Percentiles rank a stretch among this genome's conserved stretches.
Conservation (phyloP, 2,329 filamentous ascomycete species). For the Drechslerella coelobrocha region DNA sequence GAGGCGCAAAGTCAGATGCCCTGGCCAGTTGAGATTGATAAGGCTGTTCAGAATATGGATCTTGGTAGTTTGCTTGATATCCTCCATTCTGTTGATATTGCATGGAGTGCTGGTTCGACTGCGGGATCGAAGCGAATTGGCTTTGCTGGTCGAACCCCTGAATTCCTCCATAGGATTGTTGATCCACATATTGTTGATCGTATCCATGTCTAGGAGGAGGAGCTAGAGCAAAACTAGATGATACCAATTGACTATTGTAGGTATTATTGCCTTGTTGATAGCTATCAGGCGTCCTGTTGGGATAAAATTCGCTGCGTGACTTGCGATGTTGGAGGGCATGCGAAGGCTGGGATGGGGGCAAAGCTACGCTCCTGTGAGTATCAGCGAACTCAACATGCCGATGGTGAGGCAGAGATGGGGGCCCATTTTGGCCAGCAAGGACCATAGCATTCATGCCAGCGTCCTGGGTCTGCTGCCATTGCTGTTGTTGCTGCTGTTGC, state of each 20-base stretch:
- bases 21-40: conserved; percentile 43
- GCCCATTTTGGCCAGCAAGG: conserved; percentile 29
- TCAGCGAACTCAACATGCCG: conserved; percentile 45
- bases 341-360: conserved; percentile 17
- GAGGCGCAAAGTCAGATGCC: conserved; percentile 31
- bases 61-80: conserved; percentile 37
- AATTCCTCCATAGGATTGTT: conserved; percentile 8
- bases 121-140: conserved; percentile 13
- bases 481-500: conserved; percentile 9
- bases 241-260: conserved; percentile 38
- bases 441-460: conserved; percentile 20
- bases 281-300: conserved; percentile 24
- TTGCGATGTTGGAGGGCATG: conserved; percentile 39
- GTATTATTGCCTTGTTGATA: conserved; percentile 21
- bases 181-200: conserved; percentile 38
- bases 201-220: conserved; percentile 35
- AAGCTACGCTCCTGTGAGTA: conserved; percentile 19
- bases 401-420: conserved; percentile 36
- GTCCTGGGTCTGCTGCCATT: conserved; percentile 20
- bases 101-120: conserved; percentile 13
- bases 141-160: conserved; percentile 32
- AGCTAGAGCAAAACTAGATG: conserved; percentile 20
- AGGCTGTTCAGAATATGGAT: conserved; percentile 24
- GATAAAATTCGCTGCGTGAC: conserved; percentile 40
- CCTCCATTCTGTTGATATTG: conserved; percentile 16